phyloP scores from a whole-genome alignment of 768 basidiomycete species.

The Melanogaster broomeanus region DNA sequence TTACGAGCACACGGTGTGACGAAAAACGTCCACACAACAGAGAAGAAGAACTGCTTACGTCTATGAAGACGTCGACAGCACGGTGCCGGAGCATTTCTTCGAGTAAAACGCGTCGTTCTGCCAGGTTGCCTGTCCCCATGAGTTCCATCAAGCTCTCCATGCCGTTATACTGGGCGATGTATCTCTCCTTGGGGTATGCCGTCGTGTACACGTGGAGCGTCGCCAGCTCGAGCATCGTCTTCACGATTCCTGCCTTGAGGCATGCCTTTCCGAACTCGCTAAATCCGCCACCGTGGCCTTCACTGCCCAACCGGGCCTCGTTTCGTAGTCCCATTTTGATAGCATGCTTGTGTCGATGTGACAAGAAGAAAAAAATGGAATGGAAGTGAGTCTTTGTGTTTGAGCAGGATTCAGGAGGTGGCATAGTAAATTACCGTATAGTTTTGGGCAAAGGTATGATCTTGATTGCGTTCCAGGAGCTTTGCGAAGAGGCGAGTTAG shows the following conservation, averaged over 20 bases:
- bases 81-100: constrained; percentile 25
- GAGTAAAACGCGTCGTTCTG: constrained; percentile 21
- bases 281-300: background rate
- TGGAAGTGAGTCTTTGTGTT: background rate
- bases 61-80: constrained; percentile 21
- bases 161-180: constrained; percentile 24
- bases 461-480: constrained; percentile 23
- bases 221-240: constrained; percentile 24
- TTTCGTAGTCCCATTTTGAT: constrained; percentile 12
- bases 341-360: constrained; percentile 3
- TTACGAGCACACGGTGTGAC: no score
- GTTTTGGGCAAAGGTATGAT: constrained; percentile 17
- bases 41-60: constrained; percentile 11
- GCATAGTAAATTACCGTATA: constrained; percentile 15
- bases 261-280: constrained; percentile 24
- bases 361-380: no score
- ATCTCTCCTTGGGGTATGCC: constrained; percentile 8
- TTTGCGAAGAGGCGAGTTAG: constrained; percentile 24
- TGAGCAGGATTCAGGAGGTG: background rate
- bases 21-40: background rate
- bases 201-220: constrained; percentile 12
- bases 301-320: no score
- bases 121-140: constrained; percentile 17
- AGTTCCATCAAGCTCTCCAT: constrained; percentile 20
- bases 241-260: constrained; percentile 28